Conservation (phyloP, 139 green algal species). For the Volvox reticuliferus region DNA sequence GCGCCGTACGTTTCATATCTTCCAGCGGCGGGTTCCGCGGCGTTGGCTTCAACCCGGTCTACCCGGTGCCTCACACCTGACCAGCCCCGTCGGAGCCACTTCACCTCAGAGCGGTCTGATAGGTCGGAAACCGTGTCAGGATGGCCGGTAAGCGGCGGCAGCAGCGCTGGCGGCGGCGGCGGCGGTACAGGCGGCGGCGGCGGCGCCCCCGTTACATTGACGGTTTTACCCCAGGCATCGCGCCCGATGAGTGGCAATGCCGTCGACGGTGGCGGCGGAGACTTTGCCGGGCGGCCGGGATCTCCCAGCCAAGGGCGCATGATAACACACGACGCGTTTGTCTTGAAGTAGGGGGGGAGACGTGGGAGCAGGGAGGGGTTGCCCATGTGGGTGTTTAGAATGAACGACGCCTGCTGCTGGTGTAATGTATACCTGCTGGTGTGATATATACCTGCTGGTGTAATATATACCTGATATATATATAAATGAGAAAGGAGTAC, state of each 20-base stretch:
- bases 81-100: background rate
- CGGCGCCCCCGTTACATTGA: background rate
- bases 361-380: too few relatives aligned
- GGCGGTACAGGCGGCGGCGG: background rate
- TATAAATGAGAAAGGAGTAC: too few relatives aligned
- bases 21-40: background rate
- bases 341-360: background rate
- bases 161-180: background rate
- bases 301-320: slow-evolving; percentile 4
- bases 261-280: background rate
- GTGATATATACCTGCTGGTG: too few relatives aligned
- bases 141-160: background rate
- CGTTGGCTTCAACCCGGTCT: background rate
- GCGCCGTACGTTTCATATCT: background rate
- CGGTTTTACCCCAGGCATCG: background rate
- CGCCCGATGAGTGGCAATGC: background rate
- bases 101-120: background rate
- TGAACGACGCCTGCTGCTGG: too few relatives aligned
- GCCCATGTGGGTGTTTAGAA: too few relatives aligned
- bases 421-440: too few relatives aligned
- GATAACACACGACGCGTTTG: slow-evolving; percentile 1
- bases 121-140: background rate
- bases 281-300: background rate
- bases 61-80: background rate
- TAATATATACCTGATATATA: too few relatives aligned